A percentile compares a stretch with the other conserved stretches of the same genome.
These are phyloP conservation scores for Colletotrichum sidae DNA, from an alignment of 2,329 filamentous ascomycete species.

Conservation along the genomic window DNA sequence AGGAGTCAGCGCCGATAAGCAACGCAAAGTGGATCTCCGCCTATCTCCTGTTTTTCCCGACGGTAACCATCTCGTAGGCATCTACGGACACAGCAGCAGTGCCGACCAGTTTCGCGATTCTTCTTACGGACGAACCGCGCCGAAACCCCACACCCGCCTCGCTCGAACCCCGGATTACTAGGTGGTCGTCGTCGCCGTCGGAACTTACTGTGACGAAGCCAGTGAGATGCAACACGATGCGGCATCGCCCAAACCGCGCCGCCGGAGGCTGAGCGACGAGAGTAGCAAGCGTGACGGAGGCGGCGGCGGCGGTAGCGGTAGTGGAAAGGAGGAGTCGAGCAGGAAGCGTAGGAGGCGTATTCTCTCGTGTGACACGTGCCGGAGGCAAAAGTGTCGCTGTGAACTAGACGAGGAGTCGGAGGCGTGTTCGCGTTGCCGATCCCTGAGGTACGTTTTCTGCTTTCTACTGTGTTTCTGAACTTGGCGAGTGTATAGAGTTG, in stretches of 20 bases:
- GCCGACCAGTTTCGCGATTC: too few relatives aligned
- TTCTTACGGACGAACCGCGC: not conserved
- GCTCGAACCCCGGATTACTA: not conserved
- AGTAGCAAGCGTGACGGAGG: not conserved
- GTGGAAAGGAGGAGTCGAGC: slow-evolving; percentile 24
- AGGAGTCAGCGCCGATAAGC: too few relatives aligned
- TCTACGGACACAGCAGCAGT: too few relatives aligned
- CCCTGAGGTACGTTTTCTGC: slow-evolving; percentile 25
- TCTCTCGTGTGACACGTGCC: slow-evolving; percentile 36
- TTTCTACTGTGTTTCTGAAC: slow-evolving; percentile 1
- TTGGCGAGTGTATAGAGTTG: too few relatives aligned
- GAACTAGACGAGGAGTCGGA: slow-evolving; percentile 35
- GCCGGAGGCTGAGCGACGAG: slow-evolving; percentile 28
- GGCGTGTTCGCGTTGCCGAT: slow-evolving; percentile 34
- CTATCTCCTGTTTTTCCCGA: slow-evolving; percentile 30
- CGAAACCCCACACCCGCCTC: not conserved
- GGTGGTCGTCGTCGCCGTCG: too few relatives aligned
- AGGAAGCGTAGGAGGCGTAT: slow-evolving; percentile 35
- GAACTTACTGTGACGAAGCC: too few relatives aligned
- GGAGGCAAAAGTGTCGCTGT: slow-evolving; percentile 36
- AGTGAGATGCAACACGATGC: slow-evolving; percentile 8
- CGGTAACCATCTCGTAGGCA: not conserved
- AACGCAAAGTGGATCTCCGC: slow-evolving; percentile 9
- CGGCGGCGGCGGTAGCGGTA: slow-evolving; percentile 14
- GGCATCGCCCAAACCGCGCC: slow-evolving; percentile 1